Percentiles rank a stretch among this genome's conserved stretches.
Evolutionary conservation across 805 yeast genomes (phyloP).

Genomic region (Dipodascus albidus): DNA sequence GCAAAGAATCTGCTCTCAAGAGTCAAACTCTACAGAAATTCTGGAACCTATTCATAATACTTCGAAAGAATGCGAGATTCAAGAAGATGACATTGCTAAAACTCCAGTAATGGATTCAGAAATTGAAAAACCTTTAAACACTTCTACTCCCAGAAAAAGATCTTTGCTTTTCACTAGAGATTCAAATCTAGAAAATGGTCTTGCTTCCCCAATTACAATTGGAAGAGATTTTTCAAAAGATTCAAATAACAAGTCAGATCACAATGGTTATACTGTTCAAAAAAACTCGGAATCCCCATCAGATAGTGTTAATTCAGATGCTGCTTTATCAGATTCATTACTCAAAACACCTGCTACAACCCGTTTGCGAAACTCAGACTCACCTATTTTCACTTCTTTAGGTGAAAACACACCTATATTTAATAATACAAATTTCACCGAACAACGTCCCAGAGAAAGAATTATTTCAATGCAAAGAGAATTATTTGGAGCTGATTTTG

Average conservation of each 20-base stretch:
- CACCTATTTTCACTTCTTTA: background rate
- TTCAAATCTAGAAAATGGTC: background rate
- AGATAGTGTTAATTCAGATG: background rate
- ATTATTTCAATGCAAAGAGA: background rate
- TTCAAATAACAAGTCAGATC: background rate
- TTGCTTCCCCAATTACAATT: background rate
- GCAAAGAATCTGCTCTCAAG: no score
- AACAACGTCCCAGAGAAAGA: background rate
- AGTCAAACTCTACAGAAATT: background rate
- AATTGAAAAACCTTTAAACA: background rate
- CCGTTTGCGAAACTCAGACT: background rate
- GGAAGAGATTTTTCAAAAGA: background rate
- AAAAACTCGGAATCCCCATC: background rate
- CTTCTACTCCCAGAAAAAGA: background rate
- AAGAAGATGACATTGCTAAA: no score
- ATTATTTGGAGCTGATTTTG: background rate
- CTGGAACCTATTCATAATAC: no score
- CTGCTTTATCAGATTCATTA: background rate
- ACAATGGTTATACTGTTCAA: no score
- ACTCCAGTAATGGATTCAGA: no score
- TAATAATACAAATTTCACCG: background rate
- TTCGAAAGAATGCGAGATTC: no score
- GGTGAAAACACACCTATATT: background rate
- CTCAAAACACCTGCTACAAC: background rate
- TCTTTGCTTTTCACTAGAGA: background rate